Conservation (phyloP, 495 filamentous ascomycete species). For the Penicillium verhagenii region DNA sequence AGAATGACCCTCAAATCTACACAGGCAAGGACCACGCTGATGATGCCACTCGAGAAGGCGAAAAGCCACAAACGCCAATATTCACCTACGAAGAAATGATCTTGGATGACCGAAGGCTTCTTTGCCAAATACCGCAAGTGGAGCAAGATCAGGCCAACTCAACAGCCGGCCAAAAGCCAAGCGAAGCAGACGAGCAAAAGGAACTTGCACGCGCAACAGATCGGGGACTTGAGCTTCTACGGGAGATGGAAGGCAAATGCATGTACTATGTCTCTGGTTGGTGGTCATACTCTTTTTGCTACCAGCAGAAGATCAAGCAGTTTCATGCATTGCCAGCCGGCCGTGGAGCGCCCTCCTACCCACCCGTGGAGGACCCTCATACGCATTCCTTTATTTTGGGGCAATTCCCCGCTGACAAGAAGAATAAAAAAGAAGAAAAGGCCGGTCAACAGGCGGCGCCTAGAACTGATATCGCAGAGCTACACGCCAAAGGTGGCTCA, state of each 20-base stretch:
- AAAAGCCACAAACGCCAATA: not conserved
- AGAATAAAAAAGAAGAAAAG: constrained; percentile 23
- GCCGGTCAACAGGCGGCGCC: constrained; percentile 31
- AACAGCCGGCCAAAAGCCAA: constrained; percentile 57
- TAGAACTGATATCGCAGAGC: constrained; percentile 52
- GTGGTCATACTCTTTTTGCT: constrained; percentile 98
- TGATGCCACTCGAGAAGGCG: constrained; percentile 1
- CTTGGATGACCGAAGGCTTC: constrained; percentile 65
- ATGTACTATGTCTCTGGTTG: constrained; percentile 89
- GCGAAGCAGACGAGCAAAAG: constrained; percentile 71
- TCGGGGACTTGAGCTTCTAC: constrained; percentile 85
- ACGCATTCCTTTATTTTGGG: constrained; percentile 83
- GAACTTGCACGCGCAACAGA: constrained; percentile 82
- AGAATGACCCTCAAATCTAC: constrained; percentile 29
- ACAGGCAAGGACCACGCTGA: constrained; percentile 14
- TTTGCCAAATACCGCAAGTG: constrained; percentile 83
- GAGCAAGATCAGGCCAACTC: constrained; percentile 40
- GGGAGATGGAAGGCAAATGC: constrained; percentile 81
- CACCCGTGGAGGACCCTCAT: constrained; percentile 69
- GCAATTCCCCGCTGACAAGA: constrained; percentile 40
- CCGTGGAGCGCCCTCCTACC: constrained; percentile 63
- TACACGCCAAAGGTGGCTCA: constrained; percentile 79
- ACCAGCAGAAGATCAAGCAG: constrained; percentile 81
- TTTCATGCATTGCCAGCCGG: constrained; percentile 79
- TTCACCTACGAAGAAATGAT: constrained; percentile 57